Conservation (phyloP, 768 basidiomycete species). For the Obba rivulosa region DNA sequence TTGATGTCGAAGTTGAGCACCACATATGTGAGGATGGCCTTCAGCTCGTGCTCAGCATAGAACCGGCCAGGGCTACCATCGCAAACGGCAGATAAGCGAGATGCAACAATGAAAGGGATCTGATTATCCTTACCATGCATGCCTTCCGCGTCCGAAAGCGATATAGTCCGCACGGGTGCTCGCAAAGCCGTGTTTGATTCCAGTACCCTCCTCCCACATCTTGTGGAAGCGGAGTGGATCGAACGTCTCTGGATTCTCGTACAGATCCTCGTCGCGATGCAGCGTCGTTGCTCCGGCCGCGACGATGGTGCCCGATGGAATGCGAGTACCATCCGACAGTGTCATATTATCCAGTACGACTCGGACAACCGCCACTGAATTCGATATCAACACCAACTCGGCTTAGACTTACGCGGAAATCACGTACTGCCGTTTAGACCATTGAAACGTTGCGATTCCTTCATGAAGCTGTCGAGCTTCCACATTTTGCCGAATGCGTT, state of each 20-base stretch:
- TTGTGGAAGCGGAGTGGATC: conserved; percentile 44
- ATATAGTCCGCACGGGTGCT: conserved; percentile 22
- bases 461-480: conserved; percentile 32
- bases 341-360: conserved; percentile 24
- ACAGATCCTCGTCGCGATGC: conserved; percentile 20
- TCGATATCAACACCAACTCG: background rate
- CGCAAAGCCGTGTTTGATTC: conserved; percentile 27
- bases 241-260: conserved; percentile 24
- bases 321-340: conserved; percentile 27
- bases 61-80: conserved; percentile 29
- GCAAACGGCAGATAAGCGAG: background rate
- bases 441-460: conserved; percentile 23
- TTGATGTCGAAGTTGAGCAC: conserved; percentile 27
- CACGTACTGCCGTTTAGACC: conserved; percentile 19
- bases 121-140: conserved; percentile 19
- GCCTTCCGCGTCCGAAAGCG: conserved; percentile 22
- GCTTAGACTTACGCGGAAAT: background rate
- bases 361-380: conserved; percentile 22
- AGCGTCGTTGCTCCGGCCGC: conserved; percentile 6
- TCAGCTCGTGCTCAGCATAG: conserved; percentile 27
- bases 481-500: conserved; percentile 24
- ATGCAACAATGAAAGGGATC: no score
- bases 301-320: conserved; percentile 18
- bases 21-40: conserved; percentile 26
- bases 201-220: conserved; percentile 28